These are phyloP conservation scores for Pseudogymnoascus sp. DNA, from an alignment of 2,329 filamentous ascomycete genomes.

Conservation along the genomic window DNA sequence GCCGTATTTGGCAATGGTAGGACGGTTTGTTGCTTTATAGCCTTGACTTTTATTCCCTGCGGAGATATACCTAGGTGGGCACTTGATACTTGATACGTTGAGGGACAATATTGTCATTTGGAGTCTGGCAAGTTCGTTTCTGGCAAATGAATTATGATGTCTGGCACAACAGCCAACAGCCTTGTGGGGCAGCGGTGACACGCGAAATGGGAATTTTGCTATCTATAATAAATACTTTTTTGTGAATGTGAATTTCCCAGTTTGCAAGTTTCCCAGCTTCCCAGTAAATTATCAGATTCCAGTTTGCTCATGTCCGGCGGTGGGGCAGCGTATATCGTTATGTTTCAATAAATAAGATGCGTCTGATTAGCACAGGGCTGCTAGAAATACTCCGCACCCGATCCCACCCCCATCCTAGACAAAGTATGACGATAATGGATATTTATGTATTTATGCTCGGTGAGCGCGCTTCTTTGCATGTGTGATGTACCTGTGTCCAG, in stretches of 20 bases:
- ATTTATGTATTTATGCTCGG: constrained; percentile 5
- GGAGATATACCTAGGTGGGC: constrained; percentile 4
- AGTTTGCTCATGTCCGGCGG: neutral
- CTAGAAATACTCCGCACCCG: neutral
- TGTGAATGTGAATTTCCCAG: neutral
- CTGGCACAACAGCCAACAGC: neutral
- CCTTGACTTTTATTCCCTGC: neutral
- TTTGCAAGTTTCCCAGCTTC: neutral
- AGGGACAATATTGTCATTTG: neutral
- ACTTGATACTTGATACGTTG: neutral
- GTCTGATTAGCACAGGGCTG: neutral
- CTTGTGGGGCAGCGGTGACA: constrained; percentile 2
- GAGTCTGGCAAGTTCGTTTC: constrained; percentile 5
- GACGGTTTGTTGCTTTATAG: neutral
- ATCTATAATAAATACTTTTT: neutral
- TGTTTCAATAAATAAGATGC: constrained; percentile 5
- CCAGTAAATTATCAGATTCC: neutral
- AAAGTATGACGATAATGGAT: constrained; percentile 4
- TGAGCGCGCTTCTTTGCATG: constrained; percentile 7
- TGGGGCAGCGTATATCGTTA: constrained; percentile 1
- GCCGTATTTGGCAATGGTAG: constrained; percentile 1
- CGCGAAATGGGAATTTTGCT: neutral
- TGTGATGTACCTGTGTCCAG: constrained; percentile 28
- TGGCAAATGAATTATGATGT: constrained; percentile 8
- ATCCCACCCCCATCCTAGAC: neutral